Conservation (phyloP, 768 basidiomycete species). For the Hypholoma fasciculare region DNA sequence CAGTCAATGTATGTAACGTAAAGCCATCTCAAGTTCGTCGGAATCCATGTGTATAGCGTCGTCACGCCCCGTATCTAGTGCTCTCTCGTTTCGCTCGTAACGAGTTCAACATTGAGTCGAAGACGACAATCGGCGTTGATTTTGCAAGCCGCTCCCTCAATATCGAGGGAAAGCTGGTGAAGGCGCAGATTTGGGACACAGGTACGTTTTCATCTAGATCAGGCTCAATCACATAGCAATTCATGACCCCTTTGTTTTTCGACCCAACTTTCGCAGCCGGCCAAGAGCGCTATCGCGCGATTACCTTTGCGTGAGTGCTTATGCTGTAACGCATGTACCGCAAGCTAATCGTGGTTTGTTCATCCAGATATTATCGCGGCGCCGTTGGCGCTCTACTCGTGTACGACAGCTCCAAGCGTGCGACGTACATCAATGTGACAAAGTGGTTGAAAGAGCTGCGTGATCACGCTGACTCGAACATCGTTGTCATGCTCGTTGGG, state of each 20-base stretch:
- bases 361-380: slow-evolving; percentile 89
- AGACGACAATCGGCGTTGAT: slow-evolving; percentile 99
- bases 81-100: slow-evolving; percentile 99
- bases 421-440: slow-evolving; percentile 90
- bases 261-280: slow-evolving; percentile 58
- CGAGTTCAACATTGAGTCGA: slow-evolving; percentile 98
- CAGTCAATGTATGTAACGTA: not conserved
- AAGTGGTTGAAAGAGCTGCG: slow-evolving; percentile 97
- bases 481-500: slow-evolving; percentile 94
- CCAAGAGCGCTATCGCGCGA: slow-evolving; percentile 96
- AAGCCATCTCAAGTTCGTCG: no score
- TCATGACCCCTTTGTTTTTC: not conserved
- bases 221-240: not conserved
- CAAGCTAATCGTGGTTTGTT: not conserved
- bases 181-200: slow-evolving; percentile 99
- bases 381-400: slow-evolving; percentile 94
- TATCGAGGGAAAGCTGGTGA: slow-evolving; percentile 94
- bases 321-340: not conserved
- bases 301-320: slow-evolving; percentile 86
- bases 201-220: slow-evolving; percentile 51
- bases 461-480: slow-evolving; percentile 92
- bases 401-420: slow-evolving; percentile 93
- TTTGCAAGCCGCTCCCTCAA: slow-evolving; percentile 96
- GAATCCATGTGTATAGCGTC: not conserved
- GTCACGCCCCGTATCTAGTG: slow-evolving; percentile 48